Conservation (phyloP, 1,139 yeast species). For the Arxiozyma heterogenica region DNA sequence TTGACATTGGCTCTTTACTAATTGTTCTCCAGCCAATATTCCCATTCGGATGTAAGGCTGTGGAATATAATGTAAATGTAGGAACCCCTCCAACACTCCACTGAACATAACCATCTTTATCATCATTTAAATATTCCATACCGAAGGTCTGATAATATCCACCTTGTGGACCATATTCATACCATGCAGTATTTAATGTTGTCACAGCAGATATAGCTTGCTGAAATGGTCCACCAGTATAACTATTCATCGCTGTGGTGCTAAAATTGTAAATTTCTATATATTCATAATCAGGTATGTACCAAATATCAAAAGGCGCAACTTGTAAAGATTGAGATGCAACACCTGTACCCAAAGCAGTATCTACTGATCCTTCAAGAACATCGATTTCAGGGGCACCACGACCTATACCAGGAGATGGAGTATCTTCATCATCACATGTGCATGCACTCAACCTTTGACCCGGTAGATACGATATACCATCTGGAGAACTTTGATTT, state of each 20-base stretch:
- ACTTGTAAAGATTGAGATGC: conserved; percentile 77
- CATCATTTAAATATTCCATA: conserved; percentile 66
- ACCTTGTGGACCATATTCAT: conserved; percentile 45
- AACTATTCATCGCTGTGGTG: conserved; percentile 62
- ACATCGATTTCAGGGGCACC: conserved; percentile 90
- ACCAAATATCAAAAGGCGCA: conserved; percentile 86
- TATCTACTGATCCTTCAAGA: conserved; percentile 61
- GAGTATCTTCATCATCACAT: conserved; percentile 70
- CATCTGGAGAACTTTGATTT: conserved; percentile 78
- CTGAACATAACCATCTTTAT: conserved; percentile 55
- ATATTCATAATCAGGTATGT: conserved; percentile 68
- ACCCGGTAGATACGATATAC: conserved; percentile 70
- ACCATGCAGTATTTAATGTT: conserved; percentile 66
- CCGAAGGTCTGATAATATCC: conserved; percentile 61
- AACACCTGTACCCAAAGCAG: conserved; percentile 44
- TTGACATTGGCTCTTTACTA: conserved; percentile 79
- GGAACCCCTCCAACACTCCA: conserved; percentile 75
- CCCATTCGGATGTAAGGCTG: conserved; percentile 72
- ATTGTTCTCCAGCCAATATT: conserved; percentile 67
- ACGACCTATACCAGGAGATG: conserved; percentile 69
- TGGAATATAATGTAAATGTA: conserved; percentile 51
- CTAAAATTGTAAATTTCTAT: conserved; percentile 53
- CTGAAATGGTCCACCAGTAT: conserved; percentile 78
- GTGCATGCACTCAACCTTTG: conserved; percentile 62
- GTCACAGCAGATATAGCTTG: conserved; percentile 75